Percentiles rank a stretch among this genome's conserved stretches.
Evolutionary conservation across 2,329 filamentous ascomycete genomes (phyloP).

Genomic region (Cercospora sp.): DNA sequence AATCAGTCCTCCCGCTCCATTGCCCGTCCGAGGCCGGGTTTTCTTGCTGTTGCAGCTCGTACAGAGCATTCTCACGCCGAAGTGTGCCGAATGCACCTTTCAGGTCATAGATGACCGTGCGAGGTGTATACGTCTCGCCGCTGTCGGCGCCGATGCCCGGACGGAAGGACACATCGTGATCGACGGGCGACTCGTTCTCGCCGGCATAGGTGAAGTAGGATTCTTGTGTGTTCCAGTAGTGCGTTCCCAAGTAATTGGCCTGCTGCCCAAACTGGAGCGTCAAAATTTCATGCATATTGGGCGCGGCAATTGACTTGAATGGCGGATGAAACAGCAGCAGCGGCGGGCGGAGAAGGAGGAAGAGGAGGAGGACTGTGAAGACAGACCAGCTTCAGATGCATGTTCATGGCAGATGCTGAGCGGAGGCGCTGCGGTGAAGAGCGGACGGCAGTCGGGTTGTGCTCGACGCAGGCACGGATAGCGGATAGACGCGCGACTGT

Average conservation of each 20-base stretch:
- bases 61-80: constrained; percentile 83
- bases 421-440: not conserved
- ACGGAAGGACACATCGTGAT: constrained; percentile 88
- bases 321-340: not conserved
- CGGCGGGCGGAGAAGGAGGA: not conserved
- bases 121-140: constrained; percentile 85
- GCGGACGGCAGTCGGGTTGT: not conserved
- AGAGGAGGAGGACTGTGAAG: not conserved
- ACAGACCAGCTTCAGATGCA: not conserved
- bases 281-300: constrained; percentile 84
- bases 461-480: not conserved
- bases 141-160: constrained; percentile 80
- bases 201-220: constrained; percentile 92
- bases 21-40: constrained; percentile 42
- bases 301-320: not conserved
- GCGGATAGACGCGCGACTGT: not conserved
- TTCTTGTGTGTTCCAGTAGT: constrained; percentile 99
- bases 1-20: constrained; percentile 64
- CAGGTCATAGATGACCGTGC: constrained; percentile 90
- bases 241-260: constrained; percentile 89
- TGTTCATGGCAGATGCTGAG: not conserved
- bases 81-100: constrained; percentile 91
- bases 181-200: constrained; percentile 65
- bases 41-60: constrained; percentile 60
- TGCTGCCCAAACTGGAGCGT: constrained; percentile 91